Conservation (phyloP, 2,329 filamentous ascomycete species). For the Apiospora sp. region DNA sequence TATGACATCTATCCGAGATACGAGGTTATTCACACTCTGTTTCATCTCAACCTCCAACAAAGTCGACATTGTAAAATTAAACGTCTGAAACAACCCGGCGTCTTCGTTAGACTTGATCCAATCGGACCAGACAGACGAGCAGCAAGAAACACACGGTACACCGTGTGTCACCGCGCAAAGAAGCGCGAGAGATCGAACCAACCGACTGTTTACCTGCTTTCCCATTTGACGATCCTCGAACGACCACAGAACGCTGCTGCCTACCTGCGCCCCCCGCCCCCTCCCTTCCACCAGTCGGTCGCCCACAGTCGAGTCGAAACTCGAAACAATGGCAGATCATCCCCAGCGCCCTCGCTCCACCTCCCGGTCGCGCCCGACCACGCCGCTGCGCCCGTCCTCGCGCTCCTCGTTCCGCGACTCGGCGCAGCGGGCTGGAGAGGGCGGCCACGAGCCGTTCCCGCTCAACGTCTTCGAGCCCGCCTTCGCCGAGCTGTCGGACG, state of each 20-base stretch:
- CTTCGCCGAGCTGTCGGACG: slow-evolving; percentile 92
- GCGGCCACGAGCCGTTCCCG: slow-evolving; percentile 67
- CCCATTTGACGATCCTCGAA: background rate
- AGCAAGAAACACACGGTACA: background rate
- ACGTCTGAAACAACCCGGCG: background rate
- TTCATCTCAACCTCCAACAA: background rate
- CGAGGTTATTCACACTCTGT: slow-evolving; percentile 2
- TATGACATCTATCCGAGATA: slow-evolving; percentile 19
- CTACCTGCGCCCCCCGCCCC: background rate
- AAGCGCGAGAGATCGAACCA: background rate
- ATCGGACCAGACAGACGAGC: background rate
- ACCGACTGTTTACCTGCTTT: background rate
- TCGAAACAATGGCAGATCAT: slow-evolving; percentile 14
- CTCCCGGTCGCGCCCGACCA: slow-evolving; percentile 78
- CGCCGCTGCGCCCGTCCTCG: slow-evolving; percentile 88
- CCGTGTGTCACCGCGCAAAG: background rate
- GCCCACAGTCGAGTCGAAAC: background rate
- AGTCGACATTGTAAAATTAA: background rate
- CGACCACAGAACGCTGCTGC: background rate
- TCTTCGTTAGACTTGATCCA: background rate
- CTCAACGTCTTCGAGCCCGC: slow-evolving; percentile 86
- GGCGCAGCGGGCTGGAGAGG: slow-evolving; percentile 62
- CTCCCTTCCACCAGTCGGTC: background rate
- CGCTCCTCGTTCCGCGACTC: slow-evolving; percentile 87
- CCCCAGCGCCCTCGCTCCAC: slow-evolving; percentile 39